These are phyloP conservation scores for Mycosphaerella sp. DNA, from an alignment of 2,329 filamentous ascomycete species.

Conservation along the genomic window DNA sequence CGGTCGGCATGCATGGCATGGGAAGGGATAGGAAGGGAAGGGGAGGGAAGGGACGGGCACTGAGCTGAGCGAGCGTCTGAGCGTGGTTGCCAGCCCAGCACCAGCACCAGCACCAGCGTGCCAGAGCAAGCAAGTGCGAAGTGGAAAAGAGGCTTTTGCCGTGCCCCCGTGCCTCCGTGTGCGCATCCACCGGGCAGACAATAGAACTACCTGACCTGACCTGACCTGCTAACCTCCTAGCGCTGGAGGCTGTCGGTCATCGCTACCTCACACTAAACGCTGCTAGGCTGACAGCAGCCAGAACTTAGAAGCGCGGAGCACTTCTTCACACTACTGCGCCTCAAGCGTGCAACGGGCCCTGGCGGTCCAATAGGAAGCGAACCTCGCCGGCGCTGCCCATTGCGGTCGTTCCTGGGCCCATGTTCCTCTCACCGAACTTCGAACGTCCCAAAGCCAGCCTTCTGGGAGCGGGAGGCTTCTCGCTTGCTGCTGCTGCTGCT, in stretches of 20 bases:
- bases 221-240: too few species aligned
- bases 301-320: constrained; percentile 10
- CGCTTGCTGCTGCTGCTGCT: not conserved
- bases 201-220: constrained; percentile 1
- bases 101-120: too few species aligned
- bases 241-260: not conserved
- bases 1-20: constrained; percentile 10
- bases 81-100: not conserved
- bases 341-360: constrained; percentile 6
- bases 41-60: too few species aligned
- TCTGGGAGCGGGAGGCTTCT: not conserved
- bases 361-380: constrained; percentile 4
- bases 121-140: too few species aligned
- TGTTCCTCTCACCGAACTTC: not conserved
- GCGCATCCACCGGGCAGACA: constrained; percentile 10
- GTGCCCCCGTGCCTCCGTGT: not conserved
- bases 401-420: not conserved
- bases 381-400: not conserved
- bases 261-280: not conserved
- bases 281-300: constrained; percentile 13
- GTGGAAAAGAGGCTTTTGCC: not conserved
- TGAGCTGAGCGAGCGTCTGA: too few species aligned
- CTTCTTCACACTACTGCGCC: constrained; percentile 10
- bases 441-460: not conserved
- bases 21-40: not conserved